Evolutionary conservation across 2,329 filamentous ascomycete genomes (phyloP).

Genomic region (Xylariomycetidae sp.): DNA sequence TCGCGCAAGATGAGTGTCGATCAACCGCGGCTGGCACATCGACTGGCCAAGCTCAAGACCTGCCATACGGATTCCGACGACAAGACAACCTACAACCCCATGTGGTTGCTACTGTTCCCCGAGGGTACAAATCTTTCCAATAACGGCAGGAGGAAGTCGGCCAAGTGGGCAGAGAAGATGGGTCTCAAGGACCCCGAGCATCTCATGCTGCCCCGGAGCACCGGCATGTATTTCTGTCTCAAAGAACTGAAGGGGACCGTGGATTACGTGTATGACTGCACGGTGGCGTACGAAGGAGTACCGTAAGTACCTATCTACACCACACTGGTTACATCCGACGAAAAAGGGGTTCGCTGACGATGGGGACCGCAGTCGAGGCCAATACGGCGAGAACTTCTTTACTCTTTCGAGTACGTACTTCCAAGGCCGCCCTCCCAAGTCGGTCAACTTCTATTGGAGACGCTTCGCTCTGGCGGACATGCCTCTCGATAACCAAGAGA

Average conservation of each 20-base stretch:
- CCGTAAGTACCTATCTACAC: conserved; percentile 78
- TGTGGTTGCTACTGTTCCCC: conserved; percentile 87
- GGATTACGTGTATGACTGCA: conserved; percentile 88
- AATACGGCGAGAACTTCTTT: conserved; percentile 88
- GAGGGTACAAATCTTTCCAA: conserved; percentile 79
- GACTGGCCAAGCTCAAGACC: conserved; percentile 65
- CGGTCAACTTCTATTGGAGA: conserved; percentile 95
- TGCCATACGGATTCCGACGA: conserved; percentile 49
- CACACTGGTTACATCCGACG: no score
- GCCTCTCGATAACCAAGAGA: conserved; percentile 66
- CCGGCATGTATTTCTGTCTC: conserved; percentile 74
- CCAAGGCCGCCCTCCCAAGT: conserved; percentile 83
- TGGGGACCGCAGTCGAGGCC: conserved; percentile 61
- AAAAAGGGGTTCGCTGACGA: no score
- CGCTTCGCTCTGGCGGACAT: conserved; percentile 78
- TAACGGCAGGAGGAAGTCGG: conserved; percentile 66
- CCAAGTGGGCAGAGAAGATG: conserved; percentile 71
- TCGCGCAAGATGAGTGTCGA: conserved; percentile 85
- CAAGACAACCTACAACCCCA: conserved; percentile 61
- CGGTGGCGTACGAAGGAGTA: conserved; percentile 90
- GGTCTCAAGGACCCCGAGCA: conserved; percentile 70
- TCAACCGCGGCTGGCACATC: conserved; percentile 68
- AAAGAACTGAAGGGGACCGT: conserved; percentile 69
- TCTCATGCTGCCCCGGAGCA: conserved; percentile 72
- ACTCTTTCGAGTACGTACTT: conserved; percentile 84